phyloP scores from a whole-genome alignment of 2,329 filamentous ascomycete genomes.

The Penicillium polonicum region DNA sequence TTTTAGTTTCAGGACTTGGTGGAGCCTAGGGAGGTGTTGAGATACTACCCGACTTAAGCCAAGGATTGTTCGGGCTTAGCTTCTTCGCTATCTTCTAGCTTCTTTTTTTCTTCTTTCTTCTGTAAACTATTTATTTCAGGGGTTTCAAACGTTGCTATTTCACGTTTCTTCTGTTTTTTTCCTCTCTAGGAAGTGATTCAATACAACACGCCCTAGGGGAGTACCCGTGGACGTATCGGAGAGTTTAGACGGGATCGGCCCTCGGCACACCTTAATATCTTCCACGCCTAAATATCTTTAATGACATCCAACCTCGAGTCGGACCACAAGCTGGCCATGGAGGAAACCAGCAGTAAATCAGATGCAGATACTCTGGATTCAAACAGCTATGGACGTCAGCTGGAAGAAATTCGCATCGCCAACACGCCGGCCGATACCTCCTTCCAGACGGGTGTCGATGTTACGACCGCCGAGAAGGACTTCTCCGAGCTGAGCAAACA shows the following conservation, averaged over 20 bases:
- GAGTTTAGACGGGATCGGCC: background rate
- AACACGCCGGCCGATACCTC: constrained; percentile 36
- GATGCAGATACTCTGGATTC: constrained; percentile 29
- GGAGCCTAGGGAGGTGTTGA: background rate
- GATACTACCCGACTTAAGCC: background rate
- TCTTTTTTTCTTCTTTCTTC: background rate
- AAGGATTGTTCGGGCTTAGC: constrained; percentile 7
- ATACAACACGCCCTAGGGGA: background rate
- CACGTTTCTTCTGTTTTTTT: background rate
- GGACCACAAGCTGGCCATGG: constrained; percentile 22
- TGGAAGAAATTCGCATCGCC: constrained; percentile 32
- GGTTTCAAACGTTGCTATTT: background rate
- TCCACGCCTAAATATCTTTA: background rate
- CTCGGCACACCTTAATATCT: background rate
- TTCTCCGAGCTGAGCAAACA: constrained; percentile 43
- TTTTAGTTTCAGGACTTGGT: background rate
- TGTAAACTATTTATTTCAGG: background rate
- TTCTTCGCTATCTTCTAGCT: background rate
- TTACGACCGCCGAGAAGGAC: constrained; percentile 48
- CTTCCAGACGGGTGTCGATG: constrained; percentile 42
- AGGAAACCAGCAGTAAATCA: constrained; percentile 24
- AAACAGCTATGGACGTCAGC: constrained; percentile 29
- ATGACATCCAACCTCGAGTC: constrained; percentile 4
- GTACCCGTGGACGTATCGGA: background rate
- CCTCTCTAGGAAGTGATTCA: background rate